Evolutionary conservation across 768 basidiomycete species (phyloP).

Genomic region (Tylopilus cervinicoccineus): DNA sequence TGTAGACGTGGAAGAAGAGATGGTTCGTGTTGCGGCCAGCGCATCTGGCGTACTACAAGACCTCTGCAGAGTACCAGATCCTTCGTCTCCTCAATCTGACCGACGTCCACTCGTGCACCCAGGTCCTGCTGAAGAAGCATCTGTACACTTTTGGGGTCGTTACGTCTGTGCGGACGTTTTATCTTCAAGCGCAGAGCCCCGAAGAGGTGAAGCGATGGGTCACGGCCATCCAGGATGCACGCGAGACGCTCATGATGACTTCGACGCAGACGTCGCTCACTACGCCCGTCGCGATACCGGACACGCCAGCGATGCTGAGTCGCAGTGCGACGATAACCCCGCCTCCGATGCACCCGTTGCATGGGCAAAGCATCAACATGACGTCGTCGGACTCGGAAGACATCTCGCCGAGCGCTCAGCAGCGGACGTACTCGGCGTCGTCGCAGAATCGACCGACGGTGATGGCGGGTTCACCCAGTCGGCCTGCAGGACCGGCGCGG

Average conservation of each 20-base stretch:
- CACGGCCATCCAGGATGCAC: slow-evolving; percentile 70
- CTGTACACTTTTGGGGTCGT: slow-evolving; percentile 88
- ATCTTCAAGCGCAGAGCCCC: slow-evolving; percentile 73
- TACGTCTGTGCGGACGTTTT: slow-evolving; percentile 85
- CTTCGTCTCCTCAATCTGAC: slow-evolving; percentile 82
- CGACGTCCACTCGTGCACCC: slow-evolving; percentile 87
- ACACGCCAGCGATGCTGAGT: slow-evolving; percentile 25
- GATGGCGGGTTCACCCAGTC: slow-evolving; percentile 43
- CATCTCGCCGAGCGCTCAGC: slow-evolving; percentile 45
- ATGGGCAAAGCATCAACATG: slow-evolving; percentile 46
- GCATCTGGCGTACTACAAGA: slow-evolving; percentile 96
- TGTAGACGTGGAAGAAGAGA: slow-evolving; percentile 95
- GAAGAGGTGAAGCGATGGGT: slow-evolving; percentile 86
- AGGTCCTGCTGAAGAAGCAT: slow-evolving; percentile 86
- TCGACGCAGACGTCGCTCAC: slow-evolving; percentile 53
- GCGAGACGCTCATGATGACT: slow-evolving; percentile 58
- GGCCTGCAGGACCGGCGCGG: slow-evolving; percentile 32
- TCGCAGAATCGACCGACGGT: slow-evolving; percentile 42
- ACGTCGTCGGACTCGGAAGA: slow-evolving; percentile 84
- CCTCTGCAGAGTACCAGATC: slow-evolving; percentile 88
- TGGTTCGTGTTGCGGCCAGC: slow-evolving; percentile 96
- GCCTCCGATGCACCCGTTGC: slow-evolving; percentile 42
- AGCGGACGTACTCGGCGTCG: slow-evolving; percentile 40
- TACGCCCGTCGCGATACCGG: slow-evolving; percentile 54
- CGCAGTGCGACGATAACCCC: slow-evolving; percentile 37